phyloP scores from a whole-genome alignment of 768 basidiomycete species.

The Sistotremastrum niveocremeum region DNA sequence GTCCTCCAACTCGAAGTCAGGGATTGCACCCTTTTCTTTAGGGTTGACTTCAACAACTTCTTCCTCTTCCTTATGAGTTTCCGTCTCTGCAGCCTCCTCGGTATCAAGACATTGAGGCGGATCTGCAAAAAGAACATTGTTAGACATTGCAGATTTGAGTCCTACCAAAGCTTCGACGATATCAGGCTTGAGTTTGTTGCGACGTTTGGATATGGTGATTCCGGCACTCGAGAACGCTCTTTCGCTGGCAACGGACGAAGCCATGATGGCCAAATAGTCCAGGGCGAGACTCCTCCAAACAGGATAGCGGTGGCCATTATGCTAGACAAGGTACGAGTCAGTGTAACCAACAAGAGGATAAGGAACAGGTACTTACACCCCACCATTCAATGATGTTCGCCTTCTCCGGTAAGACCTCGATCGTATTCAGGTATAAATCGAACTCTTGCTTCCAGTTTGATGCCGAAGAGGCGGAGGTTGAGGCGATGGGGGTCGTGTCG shows the following conservation, averaged over 20 bases:
- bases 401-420: background rate
- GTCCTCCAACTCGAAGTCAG: too few species aligned
- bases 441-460: slow-evolving; percentile 1
- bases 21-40: too few species aligned
- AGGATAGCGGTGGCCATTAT: slow-evolving; percentile 16
- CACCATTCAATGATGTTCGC: slow-evolving; percentile 6
- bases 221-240: slow-evolving; percentile 26
- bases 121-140: too few species aligned
- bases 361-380: slow-evolving; percentile 3
- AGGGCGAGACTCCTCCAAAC: slow-evolving; percentile 23
- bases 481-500: background rate
- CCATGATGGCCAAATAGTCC: slow-evolving; percentile 27
- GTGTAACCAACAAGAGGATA: background rate
- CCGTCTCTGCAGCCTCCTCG: too few species aligned
- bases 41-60: too few species aligned
- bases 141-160: too few species aligned
- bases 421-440: background rate
- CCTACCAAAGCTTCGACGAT: slow-evolving; percentile 22
- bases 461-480: background rate
- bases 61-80: too few species aligned
- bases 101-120: too few species aligned
- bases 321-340: too few species aligned
- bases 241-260: slow-evolving; percentile 24
- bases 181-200: slow-evolving; percentile 21
- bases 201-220: slow-evolving; percentile 23